These are phyloP conservation scores for Moringa oleifera DNA, from an alignment of 345 rosid genomes.

Conservation along the genomic window DNA sequence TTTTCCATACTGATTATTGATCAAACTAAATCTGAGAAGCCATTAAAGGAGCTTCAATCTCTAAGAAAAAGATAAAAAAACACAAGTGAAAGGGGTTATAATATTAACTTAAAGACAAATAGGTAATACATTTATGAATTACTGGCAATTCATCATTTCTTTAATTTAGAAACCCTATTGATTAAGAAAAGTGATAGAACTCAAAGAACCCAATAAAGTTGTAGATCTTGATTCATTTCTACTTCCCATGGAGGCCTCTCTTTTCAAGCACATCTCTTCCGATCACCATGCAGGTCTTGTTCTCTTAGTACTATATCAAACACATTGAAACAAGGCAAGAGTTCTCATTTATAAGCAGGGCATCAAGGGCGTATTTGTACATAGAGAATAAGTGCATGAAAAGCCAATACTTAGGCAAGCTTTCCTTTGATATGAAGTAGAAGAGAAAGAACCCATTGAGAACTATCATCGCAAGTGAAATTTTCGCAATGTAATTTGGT, in stretches of 20 bases:
- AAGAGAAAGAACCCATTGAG: slow-evolving; percentile 80
- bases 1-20: slow-evolving; percentile 1
- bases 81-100: too few relatives aligned
- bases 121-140: too few relatives aligned
- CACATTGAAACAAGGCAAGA: slow-evolving; percentile 64
- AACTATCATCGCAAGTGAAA: slow-evolving; percentile 62
- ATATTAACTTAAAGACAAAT: too few relatives aligned
- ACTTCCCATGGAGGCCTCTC: slow-evolving; percentile 56
- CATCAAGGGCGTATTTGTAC: slow-evolving; percentile 91
- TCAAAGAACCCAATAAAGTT: slow-evolving; percentile 76
- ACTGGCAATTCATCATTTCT: slow-evolving; percentile 41
- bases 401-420: slow-evolving; percentile 85
- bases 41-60: slow-evolving; percentile 1
- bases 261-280: slow-evolving; percentile 69
- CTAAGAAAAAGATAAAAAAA: background rate
- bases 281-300: slow-evolving; percentile 47
- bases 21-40: slow-evolving; percentile 3
- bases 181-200: slow-evolving; percentile 74
- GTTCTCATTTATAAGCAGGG: slow-evolving; percentile 81
- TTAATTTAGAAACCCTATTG: slow-evolving; percentile 74
- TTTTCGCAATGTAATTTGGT: slow-evolving; percentile 86
- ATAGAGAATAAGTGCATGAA: slow-evolving; percentile 91
- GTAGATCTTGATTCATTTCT: slow-evolving; percentile 69
- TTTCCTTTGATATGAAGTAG: slow-evolving; percentile 74
- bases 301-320: slow-evolving; percentile 54